These are phyloP conservation scores for Xylariaceae sp. DNA, from an alignment of 2,329 filamentous ascomycete genomes.

Conservation along the genomic window DNA sequence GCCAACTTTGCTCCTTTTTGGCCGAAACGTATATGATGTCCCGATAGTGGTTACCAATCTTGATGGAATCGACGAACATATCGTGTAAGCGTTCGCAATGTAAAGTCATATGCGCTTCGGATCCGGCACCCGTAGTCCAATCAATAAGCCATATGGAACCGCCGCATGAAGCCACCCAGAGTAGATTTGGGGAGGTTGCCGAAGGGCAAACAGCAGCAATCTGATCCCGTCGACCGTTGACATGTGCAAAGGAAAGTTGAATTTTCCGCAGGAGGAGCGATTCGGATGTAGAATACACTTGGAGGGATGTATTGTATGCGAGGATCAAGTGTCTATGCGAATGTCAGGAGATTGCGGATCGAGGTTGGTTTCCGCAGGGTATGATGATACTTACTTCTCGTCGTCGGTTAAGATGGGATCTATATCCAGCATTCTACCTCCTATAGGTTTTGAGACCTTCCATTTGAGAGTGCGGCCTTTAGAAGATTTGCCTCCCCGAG, in stretches of 20 bases:
- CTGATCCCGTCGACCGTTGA: slow-evolving; percentile 30
- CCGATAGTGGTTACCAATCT: slow-evolving; percentile 32
- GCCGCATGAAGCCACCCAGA: slow-evolving; percentile 59
- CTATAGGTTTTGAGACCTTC: slow-evolving; percentile 61
- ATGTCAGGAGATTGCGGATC: slow-evolving; percentile 24
- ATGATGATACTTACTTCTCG: slow-evolving; percentile 50
- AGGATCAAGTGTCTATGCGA: slow-evolving; percentile 66
- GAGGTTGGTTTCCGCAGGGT: neutral
- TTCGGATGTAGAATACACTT: slow-evolving; percentile 75
- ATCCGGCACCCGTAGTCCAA: slow-evolving; percentile 50
- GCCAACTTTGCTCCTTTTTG: slow-evolving; percentile 37
- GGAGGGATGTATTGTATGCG: slow-evolving; percentile 68
- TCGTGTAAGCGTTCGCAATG: slow-evolving; percentile 44
- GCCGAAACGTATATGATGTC: slow-evolving; percentile 50
- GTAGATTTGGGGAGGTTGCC: slow-evolving; percentile 39
- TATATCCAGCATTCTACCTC: slow-evolving; percentile 60
- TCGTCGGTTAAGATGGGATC: slow-evolving; percentile 59
- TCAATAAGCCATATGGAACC: slow-evolving; percentile 55
- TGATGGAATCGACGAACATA: slow-evolving; percentile 41
- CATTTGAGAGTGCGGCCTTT: slow-evolving; percentile 36
- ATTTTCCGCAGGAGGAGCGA: slow-evolving; percentile 77
- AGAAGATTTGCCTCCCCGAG: neutral
- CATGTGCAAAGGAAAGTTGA: slow-evolving; percentile 41
- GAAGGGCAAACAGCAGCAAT: slow-evolving; percentile 46
- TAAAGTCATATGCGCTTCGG: slow-evolving; percentile 41